These are phyloP conservation scores for Sporormia fimetaria DNA, from an alignment of 495 filamentous ascomycete genomes.

Conservation along the genomic window DNA sequence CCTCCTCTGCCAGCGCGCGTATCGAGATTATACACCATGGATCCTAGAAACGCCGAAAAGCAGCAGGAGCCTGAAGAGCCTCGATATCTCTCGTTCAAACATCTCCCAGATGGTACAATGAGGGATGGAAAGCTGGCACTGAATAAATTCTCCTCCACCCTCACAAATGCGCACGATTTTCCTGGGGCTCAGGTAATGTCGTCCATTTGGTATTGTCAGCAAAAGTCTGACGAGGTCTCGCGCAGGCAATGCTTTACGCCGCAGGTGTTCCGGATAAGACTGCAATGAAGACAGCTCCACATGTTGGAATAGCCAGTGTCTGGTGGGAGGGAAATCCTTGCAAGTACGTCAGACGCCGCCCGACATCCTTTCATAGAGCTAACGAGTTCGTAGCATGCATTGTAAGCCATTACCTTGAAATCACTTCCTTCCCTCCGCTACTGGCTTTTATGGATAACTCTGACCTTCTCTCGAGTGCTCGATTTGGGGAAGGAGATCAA, in stretches of 20 bases:
- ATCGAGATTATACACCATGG: too few species aligned
- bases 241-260: slow-evolving; percentile 88
- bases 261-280: slow-evolving; percentile 77
- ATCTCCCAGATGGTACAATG: slow-evolving; percentile 44
- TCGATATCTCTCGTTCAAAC: slow-evolving; percentile 52
- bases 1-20: too few species aligned
- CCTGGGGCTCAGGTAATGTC: slow-evolving; percentile 70
- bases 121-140: slow-evolving; percentile 52
- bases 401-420: slow-evolving; percentile 16
- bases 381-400: slow-evolving; percentile 30
- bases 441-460: background rate
- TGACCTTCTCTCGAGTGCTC: slow-evolving; percentile 45
- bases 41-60: slow-evolving; percentile 35
- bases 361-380: slow-evolving; percentile 2
- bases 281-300: slow-evolving; percentile 80
- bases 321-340: slow-evolving; percentile 99
- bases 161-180: slow-evolving; percentile 79
- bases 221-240: too few species aligned
- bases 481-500: slow-evolving; percentile 88
- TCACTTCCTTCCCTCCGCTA: background rate
- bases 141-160: slow-evolving; percentile 59
- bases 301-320: slow-evolving; percentile 80
- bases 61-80: slow-evolving; percentile 39
- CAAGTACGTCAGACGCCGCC: slow-evolving; percentile 43
- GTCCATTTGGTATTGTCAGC: too few species aligned